These are phyloP conservation scores for Mikania micrantha DNA, from an alignment of 129 eudicot genomes.

Conservation along the genomic window DNA sequence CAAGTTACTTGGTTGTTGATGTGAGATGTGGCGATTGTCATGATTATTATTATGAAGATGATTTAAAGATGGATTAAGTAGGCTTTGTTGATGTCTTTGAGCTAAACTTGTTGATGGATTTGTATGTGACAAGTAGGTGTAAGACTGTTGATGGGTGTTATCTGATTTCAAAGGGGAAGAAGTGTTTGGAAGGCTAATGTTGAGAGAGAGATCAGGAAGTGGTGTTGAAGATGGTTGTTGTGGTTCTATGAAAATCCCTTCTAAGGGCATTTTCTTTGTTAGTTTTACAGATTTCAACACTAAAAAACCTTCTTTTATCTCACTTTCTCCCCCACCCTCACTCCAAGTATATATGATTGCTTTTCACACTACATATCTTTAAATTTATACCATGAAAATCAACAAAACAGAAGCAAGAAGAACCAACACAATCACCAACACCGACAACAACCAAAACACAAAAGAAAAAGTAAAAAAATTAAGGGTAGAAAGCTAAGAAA, in stretches of 20 bases:
- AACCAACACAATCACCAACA: slow-evolving; percentile 31
- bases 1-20: slow-evolving; percentile 14
- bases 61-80: slow-evolving; percentile 28
- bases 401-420: slow-evolving; percentile 23
- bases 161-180: slow-evolving; percentile 19
- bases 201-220: slow-evolving; percentile 87
- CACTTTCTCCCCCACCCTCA: slow-evolving; percentile 25
- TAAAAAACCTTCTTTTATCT: slow-evolving; percentile 21
- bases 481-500: slow-evolving; percentile 27
- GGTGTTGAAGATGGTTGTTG: slow-evolving; percentile 42
- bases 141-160: slow-evolving; percentile 10
- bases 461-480: slow-evolving; percentile 26
- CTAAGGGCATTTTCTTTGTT: slow-evolving; percentile 67
- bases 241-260: slow-evolving; percentile 61
- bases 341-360: slow-evolving; percentile 16
- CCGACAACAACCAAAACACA: slow-evolving; percentile 27
- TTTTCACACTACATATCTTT: slow-evolving; percentile 16
- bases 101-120: slow-evolving; percentile 35
- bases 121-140: slow-evolving; percentile 54
- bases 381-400: slow-evolving; percentile 25
- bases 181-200: slow-evolving; percentile 71
- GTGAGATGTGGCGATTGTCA: slow-evolving; percentile 16
- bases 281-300: slow-evolving; percentile 15
- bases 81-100: slow-evolving; percentile 26
- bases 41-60: not conserved